phyloP scores from a whole-genome alignment of 345 rosid genomes.

The Aurinia saxatilis region DNA sequence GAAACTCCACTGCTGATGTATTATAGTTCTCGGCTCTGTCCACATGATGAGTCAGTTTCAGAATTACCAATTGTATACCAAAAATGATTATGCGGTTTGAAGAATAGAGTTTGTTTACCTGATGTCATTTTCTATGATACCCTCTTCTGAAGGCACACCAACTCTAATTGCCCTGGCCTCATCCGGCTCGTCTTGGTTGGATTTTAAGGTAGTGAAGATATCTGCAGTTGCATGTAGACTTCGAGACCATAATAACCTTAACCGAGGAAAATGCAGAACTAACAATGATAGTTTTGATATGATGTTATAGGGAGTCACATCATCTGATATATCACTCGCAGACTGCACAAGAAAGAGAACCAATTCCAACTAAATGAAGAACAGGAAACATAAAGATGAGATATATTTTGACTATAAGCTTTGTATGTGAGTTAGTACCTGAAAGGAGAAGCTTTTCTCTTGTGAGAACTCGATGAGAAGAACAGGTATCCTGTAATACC shows the following conservation, averaged over 20 bases:
- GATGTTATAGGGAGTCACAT: constrained; percentile 82
- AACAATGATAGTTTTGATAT: constrained; percentile 93
- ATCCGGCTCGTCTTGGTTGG: constrained; percentile 95
- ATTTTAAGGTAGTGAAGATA: constrained; percentile 73
- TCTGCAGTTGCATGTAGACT: constrained; percentile 95
- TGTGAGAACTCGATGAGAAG: constrained; percentile 95
- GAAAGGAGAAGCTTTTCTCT: constrained; percentile 98
- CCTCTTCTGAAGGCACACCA: constrained; percentile 94
- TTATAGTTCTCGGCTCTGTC: constrained; percentile 93
- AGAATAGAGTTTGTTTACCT: constrained; percentile 34
- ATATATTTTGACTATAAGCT: neutral
- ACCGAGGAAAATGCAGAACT: constrained; percentile 81
- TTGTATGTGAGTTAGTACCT: constrained; percentile 36
- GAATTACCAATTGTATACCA: neutral
- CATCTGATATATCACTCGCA: constrained; percentile 89
- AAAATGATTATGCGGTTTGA: neutral
- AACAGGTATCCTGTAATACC: constrained; percentile 90
- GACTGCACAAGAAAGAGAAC: constrained; percentile 43
- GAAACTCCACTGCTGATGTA: constrained; percentile 87
- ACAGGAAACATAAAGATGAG: neutral
- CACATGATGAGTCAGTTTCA: neutral
- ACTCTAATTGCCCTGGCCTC: constrained; percentile 73
- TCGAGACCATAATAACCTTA: constrained; percentile 92
- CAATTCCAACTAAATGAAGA: neutral
- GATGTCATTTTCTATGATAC: constrained; percentile 78